Evolutionary conservation across 345 rosid genomes (phyloP).

Genomic region (Geranium rotundifolium): DNA sequence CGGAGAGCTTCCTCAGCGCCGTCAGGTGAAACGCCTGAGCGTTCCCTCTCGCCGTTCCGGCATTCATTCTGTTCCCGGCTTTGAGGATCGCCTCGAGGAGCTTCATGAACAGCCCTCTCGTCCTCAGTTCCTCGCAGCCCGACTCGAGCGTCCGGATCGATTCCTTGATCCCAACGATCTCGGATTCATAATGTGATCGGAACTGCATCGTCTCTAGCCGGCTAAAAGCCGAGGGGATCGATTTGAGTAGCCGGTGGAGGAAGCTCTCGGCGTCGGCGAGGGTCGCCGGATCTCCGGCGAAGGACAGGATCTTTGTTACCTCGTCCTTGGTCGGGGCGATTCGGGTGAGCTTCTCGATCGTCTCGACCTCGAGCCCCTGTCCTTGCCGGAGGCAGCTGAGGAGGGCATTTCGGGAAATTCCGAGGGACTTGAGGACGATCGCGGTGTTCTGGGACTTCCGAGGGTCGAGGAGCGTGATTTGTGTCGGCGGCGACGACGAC

Average conservation of each 20-base stretch:
- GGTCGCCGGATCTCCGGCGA: conserved; percentile 38
- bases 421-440: conserved; percentile 58
- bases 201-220: conserved; percentile 59
- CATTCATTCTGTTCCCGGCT: conserved; percentile 92
- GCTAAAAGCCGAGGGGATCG: conserved; percentile 61
- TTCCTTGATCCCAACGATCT: conserved; percentile 37
- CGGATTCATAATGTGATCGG: conserved; percentile 53
- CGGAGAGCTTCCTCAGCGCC: conserved; percentile 69
- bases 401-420: conserved; percentile 45
- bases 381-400: conserved; percentile 41
- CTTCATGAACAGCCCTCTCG: conserved; percentile 67
- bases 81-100: conserved; percentile 86
- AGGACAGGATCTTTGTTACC: conserved; percentile 42
- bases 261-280: conserved; percentile 75
- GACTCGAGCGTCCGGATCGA: conserved; percentile 39
- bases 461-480: conserved; percentile 49
- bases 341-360: conserved; percentile 60
- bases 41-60: conserved; percentile 84
- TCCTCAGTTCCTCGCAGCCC: conserved; percentile 64
- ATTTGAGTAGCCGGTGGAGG: conserved; percentile 55
- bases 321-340: conserved; percentile 66
- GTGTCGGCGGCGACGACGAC: conserved; percentile 31
- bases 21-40: conserved; percentile 86
- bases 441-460: conserved; percentile 73
- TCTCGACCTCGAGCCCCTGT: conserved; percentile 43